These are phyloP conservation scores for Emericellopsis cladophorae DNA, from an alignment of 2,329 filamentous ascomycete species.

Conservation along the genomic window DNA sequence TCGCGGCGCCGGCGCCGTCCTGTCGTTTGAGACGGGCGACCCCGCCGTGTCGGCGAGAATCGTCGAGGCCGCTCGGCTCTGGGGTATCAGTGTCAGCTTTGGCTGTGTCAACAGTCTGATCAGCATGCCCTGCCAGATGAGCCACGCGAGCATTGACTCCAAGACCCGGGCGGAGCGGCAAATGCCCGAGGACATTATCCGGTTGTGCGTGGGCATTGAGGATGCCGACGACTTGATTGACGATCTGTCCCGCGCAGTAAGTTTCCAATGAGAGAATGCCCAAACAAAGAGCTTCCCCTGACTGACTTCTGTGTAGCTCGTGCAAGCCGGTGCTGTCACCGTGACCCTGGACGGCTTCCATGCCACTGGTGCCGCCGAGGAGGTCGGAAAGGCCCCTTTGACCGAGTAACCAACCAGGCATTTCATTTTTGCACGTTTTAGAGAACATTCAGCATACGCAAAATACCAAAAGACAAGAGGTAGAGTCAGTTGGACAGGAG, in stretches of 20 bases:
- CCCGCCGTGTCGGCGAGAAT: slow-evolving; percentile 75
- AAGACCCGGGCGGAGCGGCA: slow-evolving; percentile 81
- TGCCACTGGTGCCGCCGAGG: slow-evolving; percentile 32
- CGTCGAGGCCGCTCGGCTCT: slow-evolving; percentile 82
- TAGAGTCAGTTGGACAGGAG: no score
- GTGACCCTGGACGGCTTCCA: slow-evolving; percentile 75
- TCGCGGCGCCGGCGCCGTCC: slow-evolving; percentile 81
- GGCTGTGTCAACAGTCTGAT: slow-evolving; percentile 97
- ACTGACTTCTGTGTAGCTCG: slow-evolving; percentile 41
- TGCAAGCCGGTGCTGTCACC: slow-evolving; percentile 86
- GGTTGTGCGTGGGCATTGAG: slow-evolving; percentile 92
- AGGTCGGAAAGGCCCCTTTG: slow-evolving; percentile 12
- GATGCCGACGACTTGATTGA: slow-evolving; percentile 86
- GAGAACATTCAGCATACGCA: no score
- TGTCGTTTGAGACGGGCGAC: slow-evolving; percentile 93
- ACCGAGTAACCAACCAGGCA: slow-evolving; percentile 6
- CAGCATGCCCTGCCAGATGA: slow-evolving; percentile 99
- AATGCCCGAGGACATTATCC: slow-evolving; percentile 94
- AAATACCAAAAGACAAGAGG: no score
- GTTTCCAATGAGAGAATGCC: slow-evolving; percentile 23
- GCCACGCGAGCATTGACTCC: slow-evolving; percentile 93
- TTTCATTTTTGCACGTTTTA: neutral
- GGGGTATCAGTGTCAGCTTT: slow-evolving; percentile 94
- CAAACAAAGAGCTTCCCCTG: neutral
- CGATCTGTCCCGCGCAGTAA: slow-evolving; percentile 79